These are phyloP conservation scores for Isabelozyma rhagii DNA, from an alignment of 805 yeast genomes.

Conservation along the genomic window DNA sequence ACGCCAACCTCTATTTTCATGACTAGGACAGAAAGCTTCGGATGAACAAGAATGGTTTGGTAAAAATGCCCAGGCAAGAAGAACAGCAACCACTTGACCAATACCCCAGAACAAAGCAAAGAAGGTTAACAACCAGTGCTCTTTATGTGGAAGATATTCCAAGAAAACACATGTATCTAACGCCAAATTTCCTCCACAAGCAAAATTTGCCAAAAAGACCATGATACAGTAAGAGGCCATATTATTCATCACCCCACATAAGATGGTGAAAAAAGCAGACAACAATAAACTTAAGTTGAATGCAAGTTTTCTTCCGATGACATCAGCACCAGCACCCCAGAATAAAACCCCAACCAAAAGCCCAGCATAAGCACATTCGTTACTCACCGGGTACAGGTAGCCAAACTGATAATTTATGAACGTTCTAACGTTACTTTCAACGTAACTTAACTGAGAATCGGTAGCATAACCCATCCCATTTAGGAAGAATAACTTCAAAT, in stretches of 20 bases:
- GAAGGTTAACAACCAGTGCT: conserved; percentile 51
- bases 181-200: conserved; percentile 58
- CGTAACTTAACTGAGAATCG: conserved; percentile 24
- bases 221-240: conserved; percentile 51
- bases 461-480: conserved; percentile 39
- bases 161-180: conserved; percentile 52
- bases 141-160: conserved; percentile 49
- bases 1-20: conserved; percentile 60
- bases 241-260: conserved; percentile 50
- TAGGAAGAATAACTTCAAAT: conserved; percentile 29
- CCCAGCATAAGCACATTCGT: conserved; percentile 35
- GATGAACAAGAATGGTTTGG: conserved; percentile 47
- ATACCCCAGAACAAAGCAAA: conserved; percentile 58
- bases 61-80: conserved; percentile 57
- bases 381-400: conserved; percentile 19
- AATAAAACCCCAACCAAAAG: conserved; percentile 50
- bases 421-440: conserved; percentile 21
- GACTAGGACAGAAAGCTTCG: conserved; percentile 38
- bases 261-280: conserved; percentile 49
- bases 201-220: conserved; percentile 41
- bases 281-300: conserved; percentile 49
- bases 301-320: conserved; percentile 52
- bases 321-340: conserved; percentile 57
- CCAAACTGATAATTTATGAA: conserved; percentile 26
- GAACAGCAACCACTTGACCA: conserved; percentile 53